Conservation (phyloP, 306 rosid species). For the Vigna reflexopilosa region DNA sequence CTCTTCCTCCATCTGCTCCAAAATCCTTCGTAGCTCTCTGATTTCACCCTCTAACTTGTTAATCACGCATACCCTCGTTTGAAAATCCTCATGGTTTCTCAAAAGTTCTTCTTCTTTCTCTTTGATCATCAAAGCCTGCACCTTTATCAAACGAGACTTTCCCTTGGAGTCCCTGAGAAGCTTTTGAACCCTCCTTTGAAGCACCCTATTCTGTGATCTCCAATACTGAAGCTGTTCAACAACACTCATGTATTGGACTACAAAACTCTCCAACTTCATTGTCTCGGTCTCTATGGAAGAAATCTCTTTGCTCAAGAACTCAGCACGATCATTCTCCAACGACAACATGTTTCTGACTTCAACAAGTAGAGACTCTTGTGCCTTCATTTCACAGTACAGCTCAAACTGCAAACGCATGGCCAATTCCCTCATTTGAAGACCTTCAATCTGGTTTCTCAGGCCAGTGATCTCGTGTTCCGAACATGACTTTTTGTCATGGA, state of each 20-base stretch:
- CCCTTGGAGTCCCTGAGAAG: slow-evolving; percentile 53
- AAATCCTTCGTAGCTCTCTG: slow-evolving; percentile 51
- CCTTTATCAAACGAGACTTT: slow-evolving; percentile 54
- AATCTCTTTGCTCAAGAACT: slow-evolving; percentile 65
- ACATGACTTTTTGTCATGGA: neutral
- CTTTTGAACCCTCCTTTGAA: slow-evolving; percentile 55
- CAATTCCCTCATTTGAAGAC: slow-evolving; percentile 58
- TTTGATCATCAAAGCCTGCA: slow-evolving; percentile 56
- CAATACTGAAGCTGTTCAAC: slow-evolving; percentile 53
- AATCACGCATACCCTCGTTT: slow-evolving; percentile 45
- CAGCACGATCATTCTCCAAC: slow-evolving; percentile 54
- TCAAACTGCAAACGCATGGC: slow-evolving; percentile 58
- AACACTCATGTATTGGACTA: slow-evolving; percentile 46
- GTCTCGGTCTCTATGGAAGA: slow-evolving; percentile 55
- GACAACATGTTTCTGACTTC: slow-evolving; percentile 58
- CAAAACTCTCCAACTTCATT: slow-evolving; percentile 52
- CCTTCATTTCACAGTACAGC: slow-evolving; percentile 64
- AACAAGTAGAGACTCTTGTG: slow-evolving; percentile 54
- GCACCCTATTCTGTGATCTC: slow-evolving; percentile 61
- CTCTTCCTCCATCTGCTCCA: slow-evolving; percentile 57
- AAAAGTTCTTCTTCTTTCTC: slow-evolving; percentile 55
- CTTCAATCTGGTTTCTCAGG: slow-evolving; percentile 59
- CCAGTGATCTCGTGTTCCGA: slow-evolving; percentile 53
- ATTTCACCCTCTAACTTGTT: slow-evolving; percentile 60
- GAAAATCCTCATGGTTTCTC: slow-evolving; percentile 52